phyloP scores from a whole-genome alignment of 2,329 filamentous ascomycete genomes.

The Bipolaris gigantea region DNA sequence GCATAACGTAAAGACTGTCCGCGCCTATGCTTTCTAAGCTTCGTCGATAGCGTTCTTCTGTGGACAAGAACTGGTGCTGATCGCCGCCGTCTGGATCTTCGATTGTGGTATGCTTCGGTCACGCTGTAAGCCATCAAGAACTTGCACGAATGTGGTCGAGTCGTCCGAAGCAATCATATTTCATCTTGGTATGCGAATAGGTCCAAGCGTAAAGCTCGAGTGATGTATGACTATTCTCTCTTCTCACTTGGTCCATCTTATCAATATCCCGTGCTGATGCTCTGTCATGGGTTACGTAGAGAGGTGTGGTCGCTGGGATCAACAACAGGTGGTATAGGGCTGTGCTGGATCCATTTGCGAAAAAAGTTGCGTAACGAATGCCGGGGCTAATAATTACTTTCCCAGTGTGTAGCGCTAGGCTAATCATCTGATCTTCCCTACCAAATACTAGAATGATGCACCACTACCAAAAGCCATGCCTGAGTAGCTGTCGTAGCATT shows the following conservation, averaged over 20 bases:
- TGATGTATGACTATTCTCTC: not conserved
- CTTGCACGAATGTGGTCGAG: not conserved
- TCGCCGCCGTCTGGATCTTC: not conserved
- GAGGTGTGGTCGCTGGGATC: not conserved
- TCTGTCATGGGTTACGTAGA: not conserved
- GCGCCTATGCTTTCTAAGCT: not conserved
- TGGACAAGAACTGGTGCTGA: not conserved
- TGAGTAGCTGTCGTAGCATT: conserved; percentile 19
- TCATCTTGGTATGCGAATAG: not conserved
- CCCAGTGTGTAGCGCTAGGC: not conserved
- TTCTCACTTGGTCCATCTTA: not conserved
- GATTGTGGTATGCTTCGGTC: not conserved
- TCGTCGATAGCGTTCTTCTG: not conserved
- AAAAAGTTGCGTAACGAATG: not conserved
- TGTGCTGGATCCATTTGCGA: not conserved
- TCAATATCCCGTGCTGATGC: not conserved
- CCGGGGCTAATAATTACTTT: too few relatives aligned
- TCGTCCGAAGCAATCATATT: not conserved
- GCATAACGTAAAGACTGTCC: not conserved
- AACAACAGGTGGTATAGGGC: not conserved
- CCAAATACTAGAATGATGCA: not conserved
- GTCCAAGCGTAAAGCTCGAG: not conserved
- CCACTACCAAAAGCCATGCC: conserved; percentile 31
- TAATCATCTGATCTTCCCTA: not conserved
- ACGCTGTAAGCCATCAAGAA: not conserved